A percentile compares a stretch with the other conserved stretches of the same genome.
phyloP scores from a whole-genome alignment of 805 yeast genomes.

The Ogataea pilisensis region DNA sequence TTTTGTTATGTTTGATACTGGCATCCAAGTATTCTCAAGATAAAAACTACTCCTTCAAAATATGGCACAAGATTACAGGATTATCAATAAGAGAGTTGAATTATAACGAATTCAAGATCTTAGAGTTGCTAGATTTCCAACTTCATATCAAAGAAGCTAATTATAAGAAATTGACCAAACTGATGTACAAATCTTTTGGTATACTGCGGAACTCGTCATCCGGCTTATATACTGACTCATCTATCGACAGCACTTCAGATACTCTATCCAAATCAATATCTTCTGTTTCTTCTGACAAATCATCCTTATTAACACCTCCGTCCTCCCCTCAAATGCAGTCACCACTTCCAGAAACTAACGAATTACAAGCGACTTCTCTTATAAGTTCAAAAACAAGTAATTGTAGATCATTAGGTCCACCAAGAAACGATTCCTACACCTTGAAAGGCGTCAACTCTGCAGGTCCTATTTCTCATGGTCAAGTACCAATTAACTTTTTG shows the following conservation, averaged over 20 bases:
- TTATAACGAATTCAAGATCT: conserved; percentile 45
- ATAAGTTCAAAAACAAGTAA: not conserved
- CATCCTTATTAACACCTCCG: conserved; percentile 13
- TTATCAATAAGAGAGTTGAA: conserved; percentile 47
- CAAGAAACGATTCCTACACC: not conserved
- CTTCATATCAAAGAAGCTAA: conserved; percentile 46
- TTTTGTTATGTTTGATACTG: conserved; percentile 63
- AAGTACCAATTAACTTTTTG: not conserved
- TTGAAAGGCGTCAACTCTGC: conserved; percentile 11
- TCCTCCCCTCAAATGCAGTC: conserved; percentile 12
- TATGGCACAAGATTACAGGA: conserved; percentile 77
- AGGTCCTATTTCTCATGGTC: not conserved
- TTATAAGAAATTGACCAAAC: conserved; percentile 34
- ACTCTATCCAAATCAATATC: not conserved
- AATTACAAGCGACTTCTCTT: conserved; percentile 12
- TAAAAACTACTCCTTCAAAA: conserved; percentile 58
- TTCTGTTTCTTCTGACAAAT: not conserved
- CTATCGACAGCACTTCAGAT: not conserved
- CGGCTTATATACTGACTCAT: not conserved
- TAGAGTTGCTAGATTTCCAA: conserved; percentile 52
- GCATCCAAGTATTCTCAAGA: conserved; percentile 75
- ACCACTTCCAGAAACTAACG: not conserved
- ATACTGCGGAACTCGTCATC: not conserved
- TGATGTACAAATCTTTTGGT: conserved; percentile 1
- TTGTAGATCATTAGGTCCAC: not conserved